Evolutionary conservation across 345 rosid genomes (phyloP).

Genomic region (Rhodamnia argentea): DNA sequence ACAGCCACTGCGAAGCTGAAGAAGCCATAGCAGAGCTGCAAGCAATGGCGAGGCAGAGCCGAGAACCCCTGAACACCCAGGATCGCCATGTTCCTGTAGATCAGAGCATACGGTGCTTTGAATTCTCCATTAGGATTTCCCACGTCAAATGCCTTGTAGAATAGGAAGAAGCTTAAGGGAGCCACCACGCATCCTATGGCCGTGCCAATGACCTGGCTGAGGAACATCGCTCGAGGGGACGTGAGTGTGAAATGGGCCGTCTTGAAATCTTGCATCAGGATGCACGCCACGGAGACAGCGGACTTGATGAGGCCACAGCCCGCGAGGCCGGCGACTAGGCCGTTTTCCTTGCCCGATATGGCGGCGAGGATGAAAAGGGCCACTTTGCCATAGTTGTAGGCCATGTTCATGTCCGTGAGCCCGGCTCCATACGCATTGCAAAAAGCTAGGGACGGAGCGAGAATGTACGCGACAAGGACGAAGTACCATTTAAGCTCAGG

Average conservation of each 20-base stretch:
- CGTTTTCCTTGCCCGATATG: constrained; percentile 59
- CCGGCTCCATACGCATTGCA: constrained; percentile 97
- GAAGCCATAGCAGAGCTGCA: constrained; percentile 60
- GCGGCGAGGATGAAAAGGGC: constrained; percentile 82
- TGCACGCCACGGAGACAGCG: constrained; percentile 79
- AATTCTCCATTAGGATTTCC: constrained; percentile 89
- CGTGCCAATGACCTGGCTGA: constrained; percentile 75
- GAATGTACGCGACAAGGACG: constrained; percentile 58
- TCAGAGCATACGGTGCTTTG: constrained; percentile 85
- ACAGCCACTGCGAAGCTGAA: constrained; percentile 61
- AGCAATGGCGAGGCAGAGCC: constrained; percentile 48
- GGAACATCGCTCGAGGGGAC: constrained; percentile 85
- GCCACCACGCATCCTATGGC: constrained; percentile 58
- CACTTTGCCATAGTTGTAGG: constrained; percentile 90
- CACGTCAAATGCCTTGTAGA: constrained; percentile 79
- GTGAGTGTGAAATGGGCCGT: constrained; percentile 76
- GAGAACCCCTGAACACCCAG: constrained; percentile 55
- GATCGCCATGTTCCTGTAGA: constrained; percentile 81
- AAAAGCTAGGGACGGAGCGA: constrained; percentile 84
- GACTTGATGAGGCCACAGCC: constrained; percentile 94
- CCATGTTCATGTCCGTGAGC: constrained; percentile 95
- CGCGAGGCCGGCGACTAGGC: constrained; percentile 74
- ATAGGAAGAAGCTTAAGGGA: constrained; percentile 82
- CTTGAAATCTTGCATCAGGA: constrained; percentile 91
- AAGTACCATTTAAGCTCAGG: constrained; percentile 92